Evolutionary conservation across 1,139 yeast genomes (phyloP), one percentile per base, ranked within the genome.

Genomic region (Pichia sp.): DNA sequence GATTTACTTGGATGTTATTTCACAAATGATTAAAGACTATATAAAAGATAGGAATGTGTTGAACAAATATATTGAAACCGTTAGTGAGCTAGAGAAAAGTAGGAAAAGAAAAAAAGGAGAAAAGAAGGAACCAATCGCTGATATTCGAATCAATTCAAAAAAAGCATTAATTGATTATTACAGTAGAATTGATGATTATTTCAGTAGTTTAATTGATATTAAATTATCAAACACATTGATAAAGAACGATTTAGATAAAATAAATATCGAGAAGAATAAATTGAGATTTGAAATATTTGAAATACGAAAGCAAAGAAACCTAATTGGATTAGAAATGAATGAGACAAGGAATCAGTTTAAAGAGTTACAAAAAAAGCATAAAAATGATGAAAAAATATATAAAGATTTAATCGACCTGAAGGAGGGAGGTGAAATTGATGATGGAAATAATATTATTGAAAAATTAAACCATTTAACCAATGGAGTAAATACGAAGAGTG

Each of bases 241-340:
- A 9, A 56, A 69, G 1, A 62, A 61, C 35, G 71, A 71, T 32
- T 67, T 79, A 8, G 50, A 56, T 8, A 64, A 62, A 30, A 63
- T 70, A 2, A 78, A 73, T 53, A 58, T 59, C 40, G 60, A 64
- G 41, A 79, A 79, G 56, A 68, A 70, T 45, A 68, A 67, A 3
- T 53, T 70, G 22, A 59, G 84, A 50, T 49, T 57, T n/a, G 59
- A 66, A 42, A 71, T 78, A 2, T 69, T 67, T 50, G 67, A 71
- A 12, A 54, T 71, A 11, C 63, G 74, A 44, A 60, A 68, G 39
- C 63, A 68, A 13, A 76, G 76, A 47, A 62, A 67, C 22, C 51
- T 56, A 6, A 69, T 75, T 23, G 74, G 73, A 5, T 62, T 70
- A 32, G 67, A 71, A 40, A 58, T 74, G 48, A 75, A 72, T 52